Conservation (phyloP, 139 green algal genomes). For the Nannochloris sp. region DNA sequence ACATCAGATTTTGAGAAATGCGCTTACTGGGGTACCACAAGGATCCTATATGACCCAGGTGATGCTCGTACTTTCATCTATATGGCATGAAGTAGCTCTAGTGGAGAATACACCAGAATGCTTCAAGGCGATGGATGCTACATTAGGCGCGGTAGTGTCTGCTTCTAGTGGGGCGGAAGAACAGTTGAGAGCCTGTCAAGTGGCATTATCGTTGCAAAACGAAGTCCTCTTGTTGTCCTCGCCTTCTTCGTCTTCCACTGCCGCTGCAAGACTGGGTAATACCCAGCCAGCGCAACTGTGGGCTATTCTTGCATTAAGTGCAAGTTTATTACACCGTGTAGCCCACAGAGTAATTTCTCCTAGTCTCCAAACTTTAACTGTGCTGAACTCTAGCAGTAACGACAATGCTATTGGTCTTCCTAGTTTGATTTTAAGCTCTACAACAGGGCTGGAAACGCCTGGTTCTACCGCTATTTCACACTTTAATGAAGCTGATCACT, state of each 20-base stretch:
- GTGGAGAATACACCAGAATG: slow-evolving; percentile 8
- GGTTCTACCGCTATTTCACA: background rate
- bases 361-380: background rate
- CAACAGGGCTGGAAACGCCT: background rate
- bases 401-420: background rate
- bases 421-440: background rate
- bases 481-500: background rate
- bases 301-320: slow-evolving; percentile 20
- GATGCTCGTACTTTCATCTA: slow-evolving; percentile 11
- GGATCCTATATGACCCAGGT: slow-evolving; percentile 21
- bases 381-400: background rate
- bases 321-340: slow-evolving; percentile 8
- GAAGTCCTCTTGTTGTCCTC: too few species aligned
- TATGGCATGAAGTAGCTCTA: slow-evolving; percentile 23
- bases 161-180: background rate
- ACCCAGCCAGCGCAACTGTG: slow-evolving; percentile 7
- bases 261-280: background rate
- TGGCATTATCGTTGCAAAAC: slow-evolving; percentile 14
- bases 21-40: slow-evolving; percentile 15
- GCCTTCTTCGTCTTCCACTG: too few species aligned
- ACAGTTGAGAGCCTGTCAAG: background rate
- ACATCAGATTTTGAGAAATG: slow-evolving; percentile 13
- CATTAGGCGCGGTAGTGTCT: slow-evolving; percentile 2
- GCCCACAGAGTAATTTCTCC: slow-evolving; percentile 3
- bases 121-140: slow-evolving; percentile 17